phyloP scores from a whole-genome alignment of 495 filamentous ascomycete genomes.

The Aspergillus bridgeri region DNA sequence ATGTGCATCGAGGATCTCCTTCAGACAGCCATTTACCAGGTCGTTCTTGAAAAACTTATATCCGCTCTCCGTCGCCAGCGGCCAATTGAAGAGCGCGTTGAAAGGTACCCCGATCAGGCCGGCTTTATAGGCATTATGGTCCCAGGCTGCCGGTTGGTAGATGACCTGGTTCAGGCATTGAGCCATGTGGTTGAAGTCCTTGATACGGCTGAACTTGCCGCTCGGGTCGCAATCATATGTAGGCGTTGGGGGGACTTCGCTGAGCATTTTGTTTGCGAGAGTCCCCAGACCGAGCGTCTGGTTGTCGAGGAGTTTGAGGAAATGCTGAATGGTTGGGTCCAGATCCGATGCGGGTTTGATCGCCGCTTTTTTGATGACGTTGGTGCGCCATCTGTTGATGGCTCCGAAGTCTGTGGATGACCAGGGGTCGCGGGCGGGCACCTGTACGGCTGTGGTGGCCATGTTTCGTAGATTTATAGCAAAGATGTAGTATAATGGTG shows the following conservation, averaged over 20 bases:
- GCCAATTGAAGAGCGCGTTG: slow-evolving; percentile 58
- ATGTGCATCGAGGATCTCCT: slow-evolving; percentile 59
- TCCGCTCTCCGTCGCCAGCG: slow-evolving; percentile 56
- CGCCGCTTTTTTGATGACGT: background rate
- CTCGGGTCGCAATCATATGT: slow-evolving; percentile 54
- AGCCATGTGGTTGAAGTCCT: slow-evolving; percentile 55
- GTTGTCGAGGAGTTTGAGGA: slow-evolving; percentile 25
- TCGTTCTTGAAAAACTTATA: slow-evolving; percentile 53
- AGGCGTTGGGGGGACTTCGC: slow-evolving; percentile 51
- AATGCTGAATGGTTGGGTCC: slow-evolving; percentile 6
- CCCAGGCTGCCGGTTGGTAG: slow-evolving; percentile 49
- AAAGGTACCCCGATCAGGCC: slow-evolving; percentile 59
- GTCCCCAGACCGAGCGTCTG: slow-evolving; percentile 7
- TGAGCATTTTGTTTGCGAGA: slow-evolving; percentile 46
- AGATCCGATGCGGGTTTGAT: background rate
- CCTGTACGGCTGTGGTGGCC: background rate
- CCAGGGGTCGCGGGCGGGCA: background rate
- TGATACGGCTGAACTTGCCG: slow-evolving; percentile 45
- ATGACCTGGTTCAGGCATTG: slow-evolving; percentile 54
- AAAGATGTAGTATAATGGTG: background rate
- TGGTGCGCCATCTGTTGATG: background rate
- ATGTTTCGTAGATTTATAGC: background rate
- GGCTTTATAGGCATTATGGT: slow-evolving; percentile 27
- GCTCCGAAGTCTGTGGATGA: background rate
- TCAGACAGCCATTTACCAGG: slow-evolving; percentile 54